Percentiles rank a stretch among this genome's conserved stretches.
phyloP scores from a whole-genome alignment of 805 yeast genomes.

The Lipomyces lipofer region DNA sequence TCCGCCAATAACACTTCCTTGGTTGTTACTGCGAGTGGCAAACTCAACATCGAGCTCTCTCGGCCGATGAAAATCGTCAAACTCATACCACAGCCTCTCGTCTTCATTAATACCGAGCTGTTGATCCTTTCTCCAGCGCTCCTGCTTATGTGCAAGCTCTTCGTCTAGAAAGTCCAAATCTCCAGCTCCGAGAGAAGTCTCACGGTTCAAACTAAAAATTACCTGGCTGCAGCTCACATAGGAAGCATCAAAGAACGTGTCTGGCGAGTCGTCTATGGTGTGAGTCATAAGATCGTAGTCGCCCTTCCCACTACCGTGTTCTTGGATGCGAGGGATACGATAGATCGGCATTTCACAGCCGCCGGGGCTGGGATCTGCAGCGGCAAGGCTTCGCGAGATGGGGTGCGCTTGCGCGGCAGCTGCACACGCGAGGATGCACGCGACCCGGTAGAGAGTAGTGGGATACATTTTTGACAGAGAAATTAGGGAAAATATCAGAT shows the following conservation, averaged over 20 bases:
- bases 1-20: background rate
- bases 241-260: background rate
- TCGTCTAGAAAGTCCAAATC: constrained; percentile 5
- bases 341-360: background rate
- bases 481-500: too few species aligned
- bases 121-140: background rate
- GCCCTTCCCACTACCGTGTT: constrained; percentile 3
- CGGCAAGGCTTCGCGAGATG: too few species aligned
- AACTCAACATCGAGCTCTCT: background rate
- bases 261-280: constrained; percentile 1
- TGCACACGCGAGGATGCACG: too few species aligned
- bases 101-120: background rate
- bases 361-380: constrained; percentile 2
- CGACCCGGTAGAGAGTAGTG: too few species aligned
- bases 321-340: background rate
- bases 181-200: constrained; percentile 9
- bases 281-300: constrained; percentile 2
- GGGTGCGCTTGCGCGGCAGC: too few species aligned
- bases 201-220: background rate
- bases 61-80: background rate
- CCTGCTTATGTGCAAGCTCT: background rate
- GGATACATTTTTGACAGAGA: too few species aligned
- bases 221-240: background rate
- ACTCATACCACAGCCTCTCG: background rate
- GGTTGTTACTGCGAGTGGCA: background rate